Conservation (phyloP, 129 eudicot genomes). For the Ambrosia artemisiifolia region DNA sequence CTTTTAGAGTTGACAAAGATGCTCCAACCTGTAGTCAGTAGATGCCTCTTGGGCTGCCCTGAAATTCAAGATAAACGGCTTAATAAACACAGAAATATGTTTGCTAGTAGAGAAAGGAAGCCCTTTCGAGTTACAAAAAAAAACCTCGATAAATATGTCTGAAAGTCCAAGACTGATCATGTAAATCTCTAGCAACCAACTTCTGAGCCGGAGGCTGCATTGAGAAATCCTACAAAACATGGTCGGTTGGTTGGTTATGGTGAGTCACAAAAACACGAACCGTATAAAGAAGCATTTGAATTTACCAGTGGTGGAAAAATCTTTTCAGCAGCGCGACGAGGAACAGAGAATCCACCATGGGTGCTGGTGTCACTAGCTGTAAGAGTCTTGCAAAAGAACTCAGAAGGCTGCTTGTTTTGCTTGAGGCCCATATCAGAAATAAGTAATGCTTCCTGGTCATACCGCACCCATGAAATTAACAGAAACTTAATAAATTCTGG, state of each 20-base stretch:
- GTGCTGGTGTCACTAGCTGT: slow-evolving; percentile 98
- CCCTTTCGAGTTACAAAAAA: too few species aligned
- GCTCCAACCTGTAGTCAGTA: slow-evolving; percentile 96
- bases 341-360: slow-evolving; percentile 96
- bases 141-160: slow-evolving; percentile 91
- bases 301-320: slow-evolving; percentile 83
- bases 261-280: neutral
- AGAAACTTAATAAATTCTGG: neutral
- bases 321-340: slow-evolving; percentile 97
- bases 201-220: slow-evolving; percentile 99
- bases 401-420: slow-evolving; percentile 82
- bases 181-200: slow-evolving; percentile 80
- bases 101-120: neutral
- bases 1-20: slow-evolving; percentile 85
- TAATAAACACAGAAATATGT: neutral
- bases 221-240: slow-evolving; percentile 62
- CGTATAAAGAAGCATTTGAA: neutral
- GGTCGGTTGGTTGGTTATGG: slow-evolving; percentile 17
- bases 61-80: neutral
- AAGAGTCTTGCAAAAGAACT: slow-evolving; percentile 94
- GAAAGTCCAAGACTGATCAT: slow-evolving; percentile 91
- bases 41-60: slow-evolving; percentile 96
- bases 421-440: slow-evolving; percentile 87
- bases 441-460: slow-evolving; percentile 88
- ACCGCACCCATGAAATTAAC: slow-evolving; percentile 43